A percentile compares a stretch with the other conserved stretches of the same genome.
phyloP scores from a whole-genome alignment of 352 stramenopile species.

The Pythium insidiosum region DNA sequence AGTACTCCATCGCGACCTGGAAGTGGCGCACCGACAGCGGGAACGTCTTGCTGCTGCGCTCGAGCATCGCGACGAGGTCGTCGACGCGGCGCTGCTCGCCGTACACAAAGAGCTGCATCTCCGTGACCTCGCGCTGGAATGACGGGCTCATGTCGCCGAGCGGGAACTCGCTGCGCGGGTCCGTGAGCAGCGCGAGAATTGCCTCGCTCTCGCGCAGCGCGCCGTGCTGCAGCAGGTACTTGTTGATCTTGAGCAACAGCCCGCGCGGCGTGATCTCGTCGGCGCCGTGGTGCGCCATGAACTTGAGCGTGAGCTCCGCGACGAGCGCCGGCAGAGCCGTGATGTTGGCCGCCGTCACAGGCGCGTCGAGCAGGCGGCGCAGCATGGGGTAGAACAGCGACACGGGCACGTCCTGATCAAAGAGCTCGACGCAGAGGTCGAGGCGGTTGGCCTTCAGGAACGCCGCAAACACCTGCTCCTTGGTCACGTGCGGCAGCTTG shows the following conservation, averaged over 20 bases:
- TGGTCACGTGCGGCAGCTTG: slow-evolving; percentile 34
- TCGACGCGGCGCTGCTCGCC: slow-evolving; percentile 40
- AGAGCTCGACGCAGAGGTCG: slow-evolving; percentile 39
- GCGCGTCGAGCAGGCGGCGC: slow-evolving; percentile 24
- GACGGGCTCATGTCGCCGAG: slow-evolving; percentile 42
- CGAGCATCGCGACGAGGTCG: slow-evolving; percentile 36
- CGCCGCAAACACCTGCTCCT: slow-evolving; percentile 27
- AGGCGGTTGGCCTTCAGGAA: slow-evolving; percentile 26
- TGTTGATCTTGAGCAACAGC: slow-evolving; percentile 35
- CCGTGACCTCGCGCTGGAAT: slow-evolving; percentile 57
- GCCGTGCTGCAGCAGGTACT: slow-evolving; percentile 31
- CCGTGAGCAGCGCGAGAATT: slow-evolving; percentile 40
- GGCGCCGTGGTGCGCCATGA: slow-evolving; percentile 35
- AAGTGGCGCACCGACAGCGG: slow-evolving; percentile 51
- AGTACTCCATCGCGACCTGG: slow-evolving; percentile 69
- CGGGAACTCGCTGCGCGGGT: slow-evolving; percentile 23
- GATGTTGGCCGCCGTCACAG: neutral
- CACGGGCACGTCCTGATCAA: slow-evolving; percentile 24
- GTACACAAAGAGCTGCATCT: slow-evolving; percentile 68
- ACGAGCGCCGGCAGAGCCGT: slow-evolving; percentile 9
- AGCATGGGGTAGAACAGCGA: slow-evolving; percentile 29
- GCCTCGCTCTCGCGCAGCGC: slow-evolving; percentile 36
- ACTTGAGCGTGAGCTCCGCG: slow-evolving; percentile 51
- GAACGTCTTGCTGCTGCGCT: slow-evolving; percentile 32
- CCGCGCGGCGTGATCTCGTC: slow-evolving; percentile 22